Evolutionary conservation across 1,284 basidiomycete species (phyloP).

Genomic region (Agaricales sp.): DNA sequence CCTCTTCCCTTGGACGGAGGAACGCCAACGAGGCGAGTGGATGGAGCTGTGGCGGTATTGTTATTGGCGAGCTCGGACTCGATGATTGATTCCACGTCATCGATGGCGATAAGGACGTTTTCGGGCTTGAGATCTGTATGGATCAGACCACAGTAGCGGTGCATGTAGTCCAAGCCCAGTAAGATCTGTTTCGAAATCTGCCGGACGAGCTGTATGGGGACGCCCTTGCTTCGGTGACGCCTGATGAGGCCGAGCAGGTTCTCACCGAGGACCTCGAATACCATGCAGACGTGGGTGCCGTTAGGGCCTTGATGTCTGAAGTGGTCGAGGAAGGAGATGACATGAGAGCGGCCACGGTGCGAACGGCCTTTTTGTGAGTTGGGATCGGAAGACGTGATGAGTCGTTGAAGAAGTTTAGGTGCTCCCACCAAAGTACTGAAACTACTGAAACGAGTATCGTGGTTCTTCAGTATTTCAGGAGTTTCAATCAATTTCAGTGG

Average conservation of each 20-base stretch:
- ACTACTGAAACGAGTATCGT: no score
- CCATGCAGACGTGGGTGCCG: slow-evolving; percentile 98
- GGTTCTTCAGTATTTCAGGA: no score
- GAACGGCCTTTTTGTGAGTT: slow-evolving; percentile 55
- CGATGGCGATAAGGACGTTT: slow-evolving; percentile 95
- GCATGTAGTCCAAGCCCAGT: slow-evolving; percentile 95
- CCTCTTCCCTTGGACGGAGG: slow-evolving; percentile 91
- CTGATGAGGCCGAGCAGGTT: slow-evolving; percentile 98
- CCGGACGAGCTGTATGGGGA: slow-evolving; percentile 88
- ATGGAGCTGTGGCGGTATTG: slow-evolving; percentile 39
- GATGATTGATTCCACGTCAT: slow-evolving; percentile 94
- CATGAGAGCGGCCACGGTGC: slow-evolving; percentile 71
- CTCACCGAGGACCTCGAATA: slow-evolving; percentile 97
- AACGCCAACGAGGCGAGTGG: slow-evolving; percentile 83
- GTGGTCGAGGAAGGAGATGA: slow-evolving; percentile 95
- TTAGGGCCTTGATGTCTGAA: slow-evolving; percentile 96
- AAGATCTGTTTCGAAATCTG: slow-evolving; percentile 97
- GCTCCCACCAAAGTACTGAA: no score
- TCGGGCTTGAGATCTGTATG: slow-evolving; percentile 97
- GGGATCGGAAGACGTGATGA: slow-evolving; percentile 80
- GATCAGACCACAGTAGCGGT: slow-evolving; percentile 91
- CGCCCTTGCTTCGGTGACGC: slow-evolving; percentile 89
- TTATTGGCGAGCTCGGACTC: slow-evolving; percentile 70
- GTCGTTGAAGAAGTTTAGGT: slow-evolving; percentile 92
- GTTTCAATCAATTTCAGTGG: no score